Percentiles rank a stretch among this genome's conserved stretches.
Conservation (phyloP, 1,284 basidiomycete species). For the Butyriboletus appendiculatus region DNA sequence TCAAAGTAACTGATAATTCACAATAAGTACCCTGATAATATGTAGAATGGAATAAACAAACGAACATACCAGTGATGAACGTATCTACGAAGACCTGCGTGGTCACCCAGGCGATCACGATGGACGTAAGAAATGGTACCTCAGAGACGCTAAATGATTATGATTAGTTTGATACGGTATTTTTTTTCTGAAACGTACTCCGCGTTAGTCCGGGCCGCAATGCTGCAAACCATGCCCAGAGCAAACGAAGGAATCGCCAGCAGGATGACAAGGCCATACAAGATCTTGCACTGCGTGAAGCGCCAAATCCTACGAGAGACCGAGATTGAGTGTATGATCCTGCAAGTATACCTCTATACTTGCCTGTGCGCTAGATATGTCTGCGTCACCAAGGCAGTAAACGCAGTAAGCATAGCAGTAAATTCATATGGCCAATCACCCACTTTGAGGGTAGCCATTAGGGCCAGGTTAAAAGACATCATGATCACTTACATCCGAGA, state of each 20-base stretch:
- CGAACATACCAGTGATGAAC: slow-evolving; percentile 40
- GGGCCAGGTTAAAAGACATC: not conserved
- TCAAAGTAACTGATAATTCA: slow-evolving; percentile 29
- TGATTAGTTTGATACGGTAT: not conserved
- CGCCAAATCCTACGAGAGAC: slow-evolving; percentile 25
- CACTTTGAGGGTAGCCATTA: not conserved
- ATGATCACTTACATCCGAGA: slow-evolving; percentile 6
- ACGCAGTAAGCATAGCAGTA: slow-evolving; percentile 43
- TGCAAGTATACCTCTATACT: not conserved
- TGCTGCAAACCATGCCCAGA: slow-evolving; percentile 40
- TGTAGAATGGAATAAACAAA: not conserved
- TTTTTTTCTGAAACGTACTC: slow-evolving; percentile 32
- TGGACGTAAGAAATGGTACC: slow-evolving; percentile 23
- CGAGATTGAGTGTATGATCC: not conserved
- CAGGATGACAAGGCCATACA: slow-evolving; percentile 36
- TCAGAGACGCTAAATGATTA: slow-evolving; percentile 24
- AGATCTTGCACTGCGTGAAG: slow-evolving; percentile 38
- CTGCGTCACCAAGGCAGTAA: slow-evolving; percentile 48
- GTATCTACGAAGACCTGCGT: slow-evolving; percentile 43
- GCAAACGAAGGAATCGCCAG: slow-evolving; percentile 39
- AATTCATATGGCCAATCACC: slow-evolving; percentile 43
- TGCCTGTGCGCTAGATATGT: slow-evolving; percentile 13
- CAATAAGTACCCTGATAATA: not conserved
- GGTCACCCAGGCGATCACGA: slow-evolving; percentile 41
- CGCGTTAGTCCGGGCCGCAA: slow-evolving; percentile 39